These are phyloP conservation scores for Leptographium lundbergii DNA, from an alignment of 2,329 filamentous ascomycete species.

Conservation along the genomic window DNA sequence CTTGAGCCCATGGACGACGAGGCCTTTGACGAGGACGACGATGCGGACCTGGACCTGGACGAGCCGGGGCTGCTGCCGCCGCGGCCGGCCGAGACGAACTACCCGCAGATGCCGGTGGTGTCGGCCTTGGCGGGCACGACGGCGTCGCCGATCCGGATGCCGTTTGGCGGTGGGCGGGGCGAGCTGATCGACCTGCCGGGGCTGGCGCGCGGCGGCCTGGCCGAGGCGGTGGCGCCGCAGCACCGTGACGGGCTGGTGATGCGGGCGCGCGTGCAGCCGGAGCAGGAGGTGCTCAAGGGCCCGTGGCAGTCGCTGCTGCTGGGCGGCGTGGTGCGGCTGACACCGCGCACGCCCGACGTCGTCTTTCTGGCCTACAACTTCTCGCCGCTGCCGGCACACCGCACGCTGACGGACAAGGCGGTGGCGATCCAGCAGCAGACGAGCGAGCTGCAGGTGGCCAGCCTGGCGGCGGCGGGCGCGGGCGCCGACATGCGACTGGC, in stretches of 20 bases:
- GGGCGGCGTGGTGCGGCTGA: conserved; percentile 79
- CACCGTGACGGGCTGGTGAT: conserved; percentile 62
- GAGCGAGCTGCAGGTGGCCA: conserved; percentile 45
- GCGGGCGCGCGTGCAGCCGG: conserved; percentile 59
- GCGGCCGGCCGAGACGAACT: conserved; percentile 57
- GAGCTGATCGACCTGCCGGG: conserved; percentile 92
- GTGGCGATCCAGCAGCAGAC: conserved; percentile 55
- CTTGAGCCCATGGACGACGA: background rate
- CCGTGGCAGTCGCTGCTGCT: conserved; percentile 70
- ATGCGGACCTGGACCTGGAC: conserved; percentile 23
- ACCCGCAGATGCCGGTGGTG: conserved; percentile 73
- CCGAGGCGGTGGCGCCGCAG: conserved; percentile 54
- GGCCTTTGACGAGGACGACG: conserved; percentile 11
- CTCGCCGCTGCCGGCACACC: conserved; percentile 62
- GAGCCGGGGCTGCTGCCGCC: conserved; percentile 56
- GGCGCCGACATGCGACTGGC: conserved; percentile 53
- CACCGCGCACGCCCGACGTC: conserved; percentile 51
- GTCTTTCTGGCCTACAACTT: conserved; percentile 78
- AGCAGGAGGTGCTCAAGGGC: conserved; percentile 56
- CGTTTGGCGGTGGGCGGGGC: conserved; percentile 73
- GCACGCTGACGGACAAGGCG: conserved; percentile 72
- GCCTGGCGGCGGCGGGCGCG: conserved; percentile 47
- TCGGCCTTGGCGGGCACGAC: conserved; percentile 86
- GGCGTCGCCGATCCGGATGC: conserved; percentile 84
- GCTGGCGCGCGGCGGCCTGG: conserved; percentile 60